Percentiles rank a stretch among this genome's conserved stretches.
Evolutionary conservation across 2,329 filamentous ascomycete genomes (phyloP).

Genomic region (Xylariaceae sp.): DNA sequence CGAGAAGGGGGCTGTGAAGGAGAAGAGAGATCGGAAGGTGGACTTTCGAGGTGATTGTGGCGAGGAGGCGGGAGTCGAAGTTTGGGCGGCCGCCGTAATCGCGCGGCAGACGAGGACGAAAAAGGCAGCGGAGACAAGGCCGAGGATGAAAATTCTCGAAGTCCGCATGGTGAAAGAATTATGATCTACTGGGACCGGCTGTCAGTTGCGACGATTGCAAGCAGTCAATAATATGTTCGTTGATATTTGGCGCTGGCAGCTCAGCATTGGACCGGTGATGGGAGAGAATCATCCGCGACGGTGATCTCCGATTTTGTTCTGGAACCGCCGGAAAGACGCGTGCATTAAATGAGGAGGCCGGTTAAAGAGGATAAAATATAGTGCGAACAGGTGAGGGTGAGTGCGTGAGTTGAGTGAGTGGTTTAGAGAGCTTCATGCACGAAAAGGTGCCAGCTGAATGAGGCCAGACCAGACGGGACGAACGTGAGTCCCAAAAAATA

Average conservation of each 20-base stretch:
- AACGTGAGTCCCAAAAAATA: neutral
- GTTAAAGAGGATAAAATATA: neutral
- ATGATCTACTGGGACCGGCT: neutral
- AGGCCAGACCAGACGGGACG: no score
- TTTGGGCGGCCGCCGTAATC: conserved; percentile 38
- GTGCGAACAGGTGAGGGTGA: neutral
- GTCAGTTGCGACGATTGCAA: neutral
- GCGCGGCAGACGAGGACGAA: conserved; percentile 53
- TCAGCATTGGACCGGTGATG: conserved; percentile 24
- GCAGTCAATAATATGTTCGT: neutral
- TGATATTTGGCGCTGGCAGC: conserved; percentile 22
- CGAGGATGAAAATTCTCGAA: conserved; percentile 49
- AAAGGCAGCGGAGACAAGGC: conserved; percentile 48
- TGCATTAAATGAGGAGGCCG: neutral
- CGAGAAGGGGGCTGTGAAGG: conserved; percentile 71
- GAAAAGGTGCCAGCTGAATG: neutral
- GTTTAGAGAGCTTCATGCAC: neutral
- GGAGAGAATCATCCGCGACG: conserved; percentile 23
- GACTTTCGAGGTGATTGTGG: conserved; percentile 34
- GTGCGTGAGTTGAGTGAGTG: no score
- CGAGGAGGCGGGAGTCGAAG: conserved; percentile 26
- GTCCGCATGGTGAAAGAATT: conserved; percentile 43
- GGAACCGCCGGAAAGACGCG: neutral
- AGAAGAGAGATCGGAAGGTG: conserved; percentile 55
- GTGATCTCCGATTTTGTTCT: neutral